Conservation (phyloP, 306 rosid species). For the Glycine latifolia region DNA sequence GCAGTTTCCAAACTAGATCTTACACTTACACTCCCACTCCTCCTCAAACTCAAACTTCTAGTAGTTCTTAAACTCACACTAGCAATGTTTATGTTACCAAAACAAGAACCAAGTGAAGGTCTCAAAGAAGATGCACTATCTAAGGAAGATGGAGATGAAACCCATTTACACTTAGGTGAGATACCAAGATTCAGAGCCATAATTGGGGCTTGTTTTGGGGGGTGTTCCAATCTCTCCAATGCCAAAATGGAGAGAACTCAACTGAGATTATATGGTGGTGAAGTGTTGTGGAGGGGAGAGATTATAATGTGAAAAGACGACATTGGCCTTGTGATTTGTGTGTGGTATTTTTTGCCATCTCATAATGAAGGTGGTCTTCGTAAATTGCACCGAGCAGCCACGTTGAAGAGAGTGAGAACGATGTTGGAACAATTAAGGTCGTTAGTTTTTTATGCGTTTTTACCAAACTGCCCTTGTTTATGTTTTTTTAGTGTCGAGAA, state of each 20-base stretch:
- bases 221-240: not conserved
- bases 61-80: not conserved
- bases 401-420: conserved; percentile 21
- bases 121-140: conserved; percentile 39
- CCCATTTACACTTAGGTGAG: conserved; percentile 46
- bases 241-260: not conserved
- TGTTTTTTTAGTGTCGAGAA: not conserved
- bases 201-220: not conserved
- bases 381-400: conserved; percentile 12
- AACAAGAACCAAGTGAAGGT: conserved; percentile 14
- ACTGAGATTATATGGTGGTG: conserved; percentile 14
- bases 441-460: not conserved
- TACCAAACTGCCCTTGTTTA: conserved; percentile 36
- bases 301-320: conserved; percentile 27
- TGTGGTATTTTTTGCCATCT: not conserved
- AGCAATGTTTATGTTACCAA: not conserved
- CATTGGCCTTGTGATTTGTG: conserved; percentile 31
- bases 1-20: conserved; percentile 76
- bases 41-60: conserved; percentile 28
- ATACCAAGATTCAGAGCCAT: conserved; percentile 66
- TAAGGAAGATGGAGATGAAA: conserved; percentile 28
- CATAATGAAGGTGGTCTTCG: conserved; percentile 22
- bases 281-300: not conserved
- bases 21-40: conserved; percentile 43
- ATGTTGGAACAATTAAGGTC: not conserved